A percentile compares a stretch with the other conserved stretches of the same genome.
Conservation (phyloP, 1,284 basidiomycete genomes). For the Heterobasidion annosum region DNA sequence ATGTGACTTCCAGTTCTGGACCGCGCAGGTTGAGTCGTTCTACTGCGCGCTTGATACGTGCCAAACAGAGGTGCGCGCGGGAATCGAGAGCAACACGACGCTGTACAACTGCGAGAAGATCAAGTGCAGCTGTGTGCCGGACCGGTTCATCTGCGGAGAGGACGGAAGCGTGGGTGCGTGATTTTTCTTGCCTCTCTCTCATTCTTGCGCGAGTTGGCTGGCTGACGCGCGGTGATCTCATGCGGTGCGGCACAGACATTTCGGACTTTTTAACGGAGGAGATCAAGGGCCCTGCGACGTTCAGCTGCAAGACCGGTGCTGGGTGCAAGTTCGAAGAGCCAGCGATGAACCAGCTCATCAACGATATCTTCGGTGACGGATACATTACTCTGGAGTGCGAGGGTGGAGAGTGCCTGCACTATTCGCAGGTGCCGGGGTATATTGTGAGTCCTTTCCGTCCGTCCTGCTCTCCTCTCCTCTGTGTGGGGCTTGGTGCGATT, state of each 20-base stretch:
- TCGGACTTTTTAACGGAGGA: conserved; percentile 86
- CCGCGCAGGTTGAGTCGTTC: conserved; percentile 88
- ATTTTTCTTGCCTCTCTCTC: not conserved
- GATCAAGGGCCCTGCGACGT: conserved; percentile 86
- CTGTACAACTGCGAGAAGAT: conserved; percentile 77
- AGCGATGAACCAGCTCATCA: conserved; percentile 93
- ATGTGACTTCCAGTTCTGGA: conserved; percentile 97
- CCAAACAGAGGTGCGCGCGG: conserved; percentile 35
- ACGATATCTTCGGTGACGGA: conserved; percentile 86
- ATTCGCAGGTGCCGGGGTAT: conserved; percentile 91
- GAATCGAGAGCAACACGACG: conserved; percentile 67
- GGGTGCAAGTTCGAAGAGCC: conserved; percentile 91
- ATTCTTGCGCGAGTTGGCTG: not conserved
- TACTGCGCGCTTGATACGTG: conserved; percentile 83
- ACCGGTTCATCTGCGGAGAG: conserved; percentile 91
- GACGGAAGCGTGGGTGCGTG: conserved; percentile 85
- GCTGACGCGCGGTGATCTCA: too few species aligned
- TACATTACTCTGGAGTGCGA: conserved; percentile 85
- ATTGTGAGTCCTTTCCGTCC: conserved; percentile 33
- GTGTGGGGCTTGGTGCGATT: too few species aligned
- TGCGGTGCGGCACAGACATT: conserved; percentile 54
- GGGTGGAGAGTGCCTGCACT: conserved; percentile 91
- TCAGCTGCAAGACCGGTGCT: conserved; percentile 71
- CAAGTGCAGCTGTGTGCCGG: conserved; percentile 87
- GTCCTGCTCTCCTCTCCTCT: too few species aligned